These are phyloP conservation scores for Termitomyces eurrhizus DNA, from an alignment of 768 basidiomycete species.

Conservation along the genomic window DNA sequence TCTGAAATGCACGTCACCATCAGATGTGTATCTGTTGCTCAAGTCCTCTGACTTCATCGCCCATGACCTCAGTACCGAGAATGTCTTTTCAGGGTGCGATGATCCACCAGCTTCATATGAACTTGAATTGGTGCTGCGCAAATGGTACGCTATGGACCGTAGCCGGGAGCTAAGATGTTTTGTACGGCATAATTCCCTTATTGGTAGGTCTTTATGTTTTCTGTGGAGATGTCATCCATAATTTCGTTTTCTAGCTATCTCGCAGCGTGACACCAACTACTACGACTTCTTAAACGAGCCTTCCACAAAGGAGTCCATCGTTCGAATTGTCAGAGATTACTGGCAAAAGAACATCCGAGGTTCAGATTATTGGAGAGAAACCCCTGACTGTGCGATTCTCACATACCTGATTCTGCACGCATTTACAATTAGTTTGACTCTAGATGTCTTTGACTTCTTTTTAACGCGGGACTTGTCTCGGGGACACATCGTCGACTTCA, in stretches of 20 bases:
- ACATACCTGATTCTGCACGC: neutral
- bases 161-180: conserved; percentile 91
- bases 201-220: conserved; percentile 52
- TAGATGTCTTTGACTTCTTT: conserved; percentile 85
- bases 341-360: conserved; percentile 67
- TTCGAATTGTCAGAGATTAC: conserved; percentile 46
- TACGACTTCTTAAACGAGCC: conserved; percentile 82
- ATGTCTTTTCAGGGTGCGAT: conserved; percentile 67
- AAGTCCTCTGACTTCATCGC: conserved; percentile 90
- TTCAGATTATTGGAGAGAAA: conserved; percentile 47
- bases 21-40: conserved; percentile 87
- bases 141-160: conserved; percentile 84
- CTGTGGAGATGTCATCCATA: neutral
- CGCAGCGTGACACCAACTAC: conserved; percentile 85
- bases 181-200: conserved; percentile 62
- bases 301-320: conserved; percentile 48
- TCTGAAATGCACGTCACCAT: conserved; percentile 80
- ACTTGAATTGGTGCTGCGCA: conserved; percentile 82
- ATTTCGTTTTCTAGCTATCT: conserved; percentile 51
- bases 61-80: conserved; percentile 63
- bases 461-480: conserved; percentile 75
- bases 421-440: neutral
- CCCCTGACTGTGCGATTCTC: conserved; percentile 58
- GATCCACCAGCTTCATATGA: conserved; percentile 36
- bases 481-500: conserved; percentile 88